Evolutionary conservation across 768 basidiomycete species (phyloP).

Genomic region (Chiua virens): DNA sequence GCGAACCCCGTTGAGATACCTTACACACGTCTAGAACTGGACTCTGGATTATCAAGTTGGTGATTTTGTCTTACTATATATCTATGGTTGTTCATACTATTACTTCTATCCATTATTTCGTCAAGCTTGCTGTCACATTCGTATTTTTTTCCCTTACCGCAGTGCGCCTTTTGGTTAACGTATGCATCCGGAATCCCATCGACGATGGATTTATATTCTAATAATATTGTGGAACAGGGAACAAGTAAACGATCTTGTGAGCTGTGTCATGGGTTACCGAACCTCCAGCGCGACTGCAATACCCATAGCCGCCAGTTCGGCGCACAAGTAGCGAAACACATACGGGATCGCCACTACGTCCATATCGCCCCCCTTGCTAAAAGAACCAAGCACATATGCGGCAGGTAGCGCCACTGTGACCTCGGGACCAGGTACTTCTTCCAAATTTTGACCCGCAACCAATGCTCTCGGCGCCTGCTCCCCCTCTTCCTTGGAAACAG

Average conservation of each 20-base stretch:
- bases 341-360: conserved; percentile 96
- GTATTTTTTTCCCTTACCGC: conserved; percentile 11
- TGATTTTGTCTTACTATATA: conserved; percentile 10
- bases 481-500: conserved; percentile 61
- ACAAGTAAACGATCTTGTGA: background rate
- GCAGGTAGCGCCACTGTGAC: conserved; percentile 66
- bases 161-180: conserved; percentile 13
- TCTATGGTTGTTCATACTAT: conserved; percentile 8
- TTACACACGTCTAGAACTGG: background rate
- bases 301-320: conserved; percentile 98
- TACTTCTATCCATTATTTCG: conserved; percentile 14
- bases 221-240: background rate
- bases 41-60: conserved; percentile 7
- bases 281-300: conserved; percentile 88
- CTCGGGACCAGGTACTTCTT: conserved; percentile 44
- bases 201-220: background rate
- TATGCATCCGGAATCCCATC: conserved; percentile 13
- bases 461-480: conserved; percentile 59
- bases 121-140: conserved; percentile 9
- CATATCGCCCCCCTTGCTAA: conserved; percentile 73
- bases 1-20: conserved; percentile 18
- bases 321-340: conserved; percentile 91
- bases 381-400: conserved; percentile 59
- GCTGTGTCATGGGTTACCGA: conserved; percentile 31
- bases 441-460: conserved; percentile 52